Base-by-base conservation (phyloP, 768 basidiomycete genomes). In the Leucogyrophana mollusca region DNA sequence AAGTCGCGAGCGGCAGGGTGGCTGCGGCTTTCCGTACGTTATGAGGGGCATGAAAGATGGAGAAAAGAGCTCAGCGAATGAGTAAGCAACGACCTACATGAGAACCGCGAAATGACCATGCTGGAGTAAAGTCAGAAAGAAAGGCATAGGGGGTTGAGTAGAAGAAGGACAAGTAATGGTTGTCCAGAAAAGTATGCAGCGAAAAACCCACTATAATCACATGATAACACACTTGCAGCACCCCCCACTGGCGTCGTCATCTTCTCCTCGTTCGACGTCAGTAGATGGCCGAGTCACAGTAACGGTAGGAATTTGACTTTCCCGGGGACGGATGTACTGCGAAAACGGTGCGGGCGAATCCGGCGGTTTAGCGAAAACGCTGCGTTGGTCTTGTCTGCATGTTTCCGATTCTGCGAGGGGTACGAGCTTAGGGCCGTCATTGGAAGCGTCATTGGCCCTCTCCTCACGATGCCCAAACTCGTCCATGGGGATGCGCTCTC, bases 201-300 rank as follows among this genome's bases (percentile, higher is more conserved):
- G 21, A 52, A 21, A 45, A 55, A 46, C 51, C 46, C 49, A 36
- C 45, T 40, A 45, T 44, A 51, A 65, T 89, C 80, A 91, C 89
- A 91, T 91, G 63, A 91, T 76, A 55, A 87, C 69, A 68, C 89
- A 91, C 68, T 84, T 87, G 74, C 89, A 91, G 60, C 89, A 90
- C 24, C 65, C 71, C 2, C 57, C 61, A 11, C 74, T 76, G 6
- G 83, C 79, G 25, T 82, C 78, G 9, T 69, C 67, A 32, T 59
- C 53, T 36, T 56, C 61, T 41, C 55, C 54, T 44, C 43, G 51
- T 42, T 65, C 61, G 30, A 40, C 51, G 2, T 69, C 66, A 9
- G 51, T 38, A 41, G 66, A 62, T 33, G 60, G 57, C 34, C 62
- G 53, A 23, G 66, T 62, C 33, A 67, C 56, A 25, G 58, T 59